Base-by-base conservation (phyloP, 2,329 filamentous ascomycete genomes). In the Aspergillus spinulosporus region DNA sequence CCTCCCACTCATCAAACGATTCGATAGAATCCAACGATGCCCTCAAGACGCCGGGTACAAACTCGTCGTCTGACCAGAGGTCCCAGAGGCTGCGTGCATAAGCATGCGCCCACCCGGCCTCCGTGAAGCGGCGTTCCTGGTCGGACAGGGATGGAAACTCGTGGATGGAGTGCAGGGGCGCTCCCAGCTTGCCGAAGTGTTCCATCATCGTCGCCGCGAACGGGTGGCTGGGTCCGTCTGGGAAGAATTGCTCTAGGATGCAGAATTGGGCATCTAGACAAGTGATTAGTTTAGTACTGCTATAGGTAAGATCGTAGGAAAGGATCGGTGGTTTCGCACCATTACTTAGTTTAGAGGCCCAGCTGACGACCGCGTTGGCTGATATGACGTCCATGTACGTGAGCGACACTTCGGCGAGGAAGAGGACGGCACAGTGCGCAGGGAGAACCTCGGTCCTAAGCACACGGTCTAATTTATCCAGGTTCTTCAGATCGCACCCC, bases 1-100 rank as follows among this genome's bases (percentile, higher is more conserved):
- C 93, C 72, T 97, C 93, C 91, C 91, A 96, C 73, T 97, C 92
- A 71, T 97, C 93, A 68, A 97, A 97, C 0, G 88, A 85, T 67
- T 97, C 93, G 12, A 92, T 73, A 0, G 76, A 68, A 64, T 96
- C 88, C 11, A 97, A 74, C 8, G 75, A 75, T 36, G 70, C 76
- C 60, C 90, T 82, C 59, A 90, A 81, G 1, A 79, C 73, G 1
- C 80, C 67, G 4, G 78, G 79, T 15, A 96, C 74, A 69, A 92
- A 92, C 2, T 76, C 68, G 11, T 84, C 77, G 62, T 89, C 84
- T 8, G 82, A 84, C 92, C 92, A 97, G 1, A 92, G 78, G 54
- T 91, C 83, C 90, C 92, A 96, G 8, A 97, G 77, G 64, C 87
- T 90, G 69, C 83, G 82, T 44, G 85, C 82, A 11, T 81, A 75